Base-by-base conservation (phyloP, 2,329 filamentous ascomycete genomes). In the Ramularia collo-cygni region DNA sequence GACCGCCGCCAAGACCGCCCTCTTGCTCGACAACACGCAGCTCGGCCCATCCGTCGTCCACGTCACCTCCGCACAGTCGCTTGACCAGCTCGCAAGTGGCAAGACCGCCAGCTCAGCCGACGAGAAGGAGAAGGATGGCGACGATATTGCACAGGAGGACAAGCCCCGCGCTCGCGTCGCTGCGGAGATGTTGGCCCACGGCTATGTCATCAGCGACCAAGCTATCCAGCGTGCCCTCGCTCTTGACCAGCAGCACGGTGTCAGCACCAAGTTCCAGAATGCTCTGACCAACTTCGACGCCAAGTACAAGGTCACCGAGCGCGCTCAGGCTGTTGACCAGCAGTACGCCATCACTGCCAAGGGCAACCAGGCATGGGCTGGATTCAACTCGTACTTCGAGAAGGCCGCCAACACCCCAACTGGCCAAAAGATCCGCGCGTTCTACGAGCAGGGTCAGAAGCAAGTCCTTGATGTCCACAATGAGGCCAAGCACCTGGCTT, bases 11-110 rank as follows among this genome's bases (percentile, higher is more conserved):
- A 95, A 95, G 74, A 98, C 92, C 15, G 92, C 92, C 17, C 84
- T 95, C 28, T 84, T 98, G 44, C 81, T 98, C 50, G 90, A 96
- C 70, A 93, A 95, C 74, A 98, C 92, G 38, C 85, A 94, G 67
- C 83, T 98, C 36, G 89, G 89, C 49, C 66, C 73, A 35, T 71
- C 75, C 42, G 70, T 83, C 44, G 86, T 89, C 52, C 80, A 92
- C 59, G 93, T 98, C 61, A 17, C 30, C 30, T 13, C 14, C 16
- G 76, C 81, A 30, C 76, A 79, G 50, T 76, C 76, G 36, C 72
- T 83, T 48, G 81, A 80, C 50, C 74, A 84, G 42, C 67, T 77
- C 37, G 70, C 73, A 37, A 75, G 76, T 36, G 72, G 75, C 34
- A 78, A 83, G 50, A 68, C 71, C 39, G 68, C 76, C 34, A 70